Base-by-base conservation (phyloP, 2,329 filamentous ascomycete species). In the Curvularia sp. region DNA sequence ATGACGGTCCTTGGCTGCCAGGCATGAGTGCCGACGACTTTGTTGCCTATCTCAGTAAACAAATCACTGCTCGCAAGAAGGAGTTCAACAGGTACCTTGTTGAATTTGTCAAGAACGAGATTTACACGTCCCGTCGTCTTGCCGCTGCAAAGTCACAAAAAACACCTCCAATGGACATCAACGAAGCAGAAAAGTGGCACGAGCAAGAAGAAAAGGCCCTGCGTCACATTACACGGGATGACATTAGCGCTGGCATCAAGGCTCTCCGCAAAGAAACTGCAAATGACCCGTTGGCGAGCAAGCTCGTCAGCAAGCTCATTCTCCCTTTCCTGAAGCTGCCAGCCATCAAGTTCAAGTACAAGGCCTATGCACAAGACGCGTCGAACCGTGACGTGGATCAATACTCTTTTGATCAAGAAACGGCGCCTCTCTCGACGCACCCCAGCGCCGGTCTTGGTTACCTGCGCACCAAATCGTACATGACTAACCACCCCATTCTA, bases 361-460 rank as follows among this genome's bases (percentile, higher is more conserved):
- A 46, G 0, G 28, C 47, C 1, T 75, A 62, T 50, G 18, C 53
- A 7, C 12, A 53, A 10, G 57, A 67, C 46, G 59, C 56, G 12
- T 74, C 77, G 9, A 72, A 61, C 61, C 65, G 75, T 53, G 72
- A 78, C 25, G 39, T 60, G 21, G 57, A 68, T 7, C 49, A 65
- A 21, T 68, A 66, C 54, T 57, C 57, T n/a, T 74, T 75, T 57
- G 66, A 70, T 58, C 64, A 69, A 41, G 67, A 82, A 69, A 72
- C 70, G 66, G 61, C 74, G 63, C 60, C 79, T 60, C 84, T 86
- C 1, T 83, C 82, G 57, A 89, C 87, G 7, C 87, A 90, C 73
- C 87, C 87, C 2, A 87, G 85, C 3, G 87, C 85, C 4, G 87
- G 87, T 61, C 78, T 90, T 5, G 83, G 84, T 13, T 89, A 90